These are phyloP conservation scores for Saccharomycopsis fibuligera DNA, from an alignment of 805 yeast species.

Conservation along the genomic window DNA sequence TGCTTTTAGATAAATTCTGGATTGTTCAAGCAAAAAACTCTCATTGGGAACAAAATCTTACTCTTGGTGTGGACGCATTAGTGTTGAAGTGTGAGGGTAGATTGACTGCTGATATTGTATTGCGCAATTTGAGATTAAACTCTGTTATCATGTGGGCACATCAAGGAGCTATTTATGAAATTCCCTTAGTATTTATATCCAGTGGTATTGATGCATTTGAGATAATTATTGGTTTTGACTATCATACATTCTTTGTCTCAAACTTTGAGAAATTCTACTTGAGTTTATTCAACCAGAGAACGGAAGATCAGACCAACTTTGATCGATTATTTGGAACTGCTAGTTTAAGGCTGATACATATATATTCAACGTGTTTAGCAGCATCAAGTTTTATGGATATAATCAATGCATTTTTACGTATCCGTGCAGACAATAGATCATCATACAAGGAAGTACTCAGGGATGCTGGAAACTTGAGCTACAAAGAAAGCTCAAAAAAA, in stretches of 20 bases:
- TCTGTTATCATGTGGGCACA: conserved; percentile 70
- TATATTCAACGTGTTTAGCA: conserved; percentile 76
- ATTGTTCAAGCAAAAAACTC: conserved; percentile 57
- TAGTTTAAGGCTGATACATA: conserved; percentile 44
- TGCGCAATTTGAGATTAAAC: conserved; percentile 46
- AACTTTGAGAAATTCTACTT: conserved; percentile 42
- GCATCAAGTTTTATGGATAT: conserved; percentile 81
- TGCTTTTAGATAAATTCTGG: conserved; percentile 59
- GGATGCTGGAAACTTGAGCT: conserved; percentile 45
- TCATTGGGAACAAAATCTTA: conserved; percentile 66
- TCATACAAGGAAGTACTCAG: conserved; percentile 68
- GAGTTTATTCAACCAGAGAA: conserved; percentile 65
- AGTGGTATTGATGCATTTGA: conserved; percentile 51
- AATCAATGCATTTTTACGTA: conserved; percentile 59
- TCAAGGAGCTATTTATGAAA: conserved; percentile 35
- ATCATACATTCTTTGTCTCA: conserved; percentile 73
- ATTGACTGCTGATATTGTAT: conserved; percentile 59
- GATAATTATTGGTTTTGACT: conserved; percentile 69
- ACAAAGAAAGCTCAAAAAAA: background rate
- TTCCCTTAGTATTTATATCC: conserved; percentile 64
- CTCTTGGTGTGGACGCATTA: conserved; percentile 50
- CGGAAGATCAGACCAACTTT: conserved; percentile 35
- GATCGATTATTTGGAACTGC: conserved; percentile 56
- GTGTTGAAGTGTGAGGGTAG: conserved; percentile 64
- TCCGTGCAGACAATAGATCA: conserved; percentile 63